These are phyloP conservation scores for Xanthoparmelia taractica DNA, from an alignment of 495 filamentous ascomycete species.

Conservation along the genomic window DNA sequence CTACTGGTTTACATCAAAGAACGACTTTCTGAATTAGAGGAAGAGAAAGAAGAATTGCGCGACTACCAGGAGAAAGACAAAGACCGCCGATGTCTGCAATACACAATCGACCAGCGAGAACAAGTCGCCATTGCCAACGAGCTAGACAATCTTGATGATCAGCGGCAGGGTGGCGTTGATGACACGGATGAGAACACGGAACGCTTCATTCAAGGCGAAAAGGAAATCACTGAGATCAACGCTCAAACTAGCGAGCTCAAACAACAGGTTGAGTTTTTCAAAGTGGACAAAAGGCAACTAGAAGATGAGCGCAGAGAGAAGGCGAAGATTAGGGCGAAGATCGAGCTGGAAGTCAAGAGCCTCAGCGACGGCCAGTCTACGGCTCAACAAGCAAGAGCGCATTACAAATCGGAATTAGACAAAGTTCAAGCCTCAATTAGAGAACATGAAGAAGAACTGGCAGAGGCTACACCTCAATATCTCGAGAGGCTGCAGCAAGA, in stretches of 20 bases:
- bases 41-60: conserved; percentile 91
- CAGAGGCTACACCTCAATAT: conserved; percentile 64
- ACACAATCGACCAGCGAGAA: conserved; percentile 85
- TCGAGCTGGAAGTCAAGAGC: conserved; percentile 75
- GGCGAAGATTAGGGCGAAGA: conserved; percentile 67
- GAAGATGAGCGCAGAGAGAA: conserved; percentile 83
- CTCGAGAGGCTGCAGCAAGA: conserved; percentile 67
- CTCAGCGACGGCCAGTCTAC: conserved; percentile 71
- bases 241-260: conserved; percentile 68
- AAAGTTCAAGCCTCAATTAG: conserved; percentile 68
- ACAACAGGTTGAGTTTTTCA: conserved; percentile 75
- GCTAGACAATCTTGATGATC: conserved; percentile 76
- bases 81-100: conserved; percentile 86
- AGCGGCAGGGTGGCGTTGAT: conserved; percentile 70
- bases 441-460: conserved; percentile 66
- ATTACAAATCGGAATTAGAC: conserved; percentile 65
- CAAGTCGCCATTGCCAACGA: conserved; percentile 68
- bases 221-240: conserved; percentile 69
- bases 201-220: conserved; percentile 69
- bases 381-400: conserved; percentile 59
- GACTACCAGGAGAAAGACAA: conserved; percentile 92
- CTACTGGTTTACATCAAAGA: conserved; percentile 83
- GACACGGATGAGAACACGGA: conserved; percentile 74
- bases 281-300: conserved; percentile 77
- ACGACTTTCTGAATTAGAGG: conserved; percentile 80